Evolutionary conservation across 164 flowering plant genomes (phyloP).

Genomic region (Stephania yunnanensis): DNA sequence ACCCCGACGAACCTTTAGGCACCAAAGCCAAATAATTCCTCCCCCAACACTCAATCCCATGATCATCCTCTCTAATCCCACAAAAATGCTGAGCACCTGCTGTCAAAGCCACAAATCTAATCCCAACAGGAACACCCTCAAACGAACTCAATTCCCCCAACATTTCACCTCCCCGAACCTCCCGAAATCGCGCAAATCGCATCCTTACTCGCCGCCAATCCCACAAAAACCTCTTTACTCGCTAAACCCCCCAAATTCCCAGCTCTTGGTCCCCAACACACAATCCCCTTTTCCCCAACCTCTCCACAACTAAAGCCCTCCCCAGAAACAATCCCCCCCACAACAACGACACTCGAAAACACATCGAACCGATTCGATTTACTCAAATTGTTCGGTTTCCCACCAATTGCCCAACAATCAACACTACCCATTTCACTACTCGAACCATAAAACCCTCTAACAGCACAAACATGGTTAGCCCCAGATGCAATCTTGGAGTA

Average conservation of each 20-base stretch:
- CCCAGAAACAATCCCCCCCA: slow-evolving; percentile 58
- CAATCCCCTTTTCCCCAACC: slow-evolving; percentile 43
- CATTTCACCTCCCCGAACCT: slow-evolving; percentile 48
- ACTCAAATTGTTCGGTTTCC: background rate
- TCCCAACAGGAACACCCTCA: slow-evolving; percentile 28
- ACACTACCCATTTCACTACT: slow-evolving; percentile 42
- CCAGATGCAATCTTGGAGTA: slow-evolving; percentile 81
- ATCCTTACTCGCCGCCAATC: slow-evolving; percentile 33
- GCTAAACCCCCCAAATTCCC: slow-evolving; percentile 24
- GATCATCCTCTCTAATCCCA: slow-evolving; percentile 70
- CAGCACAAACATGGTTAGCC: slow-evolving; percentile 69
- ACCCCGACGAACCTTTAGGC: slow-evolving; percentile 58
- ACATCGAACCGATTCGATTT: slow-evolving; percentile 4
- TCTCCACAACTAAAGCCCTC: slow-evolving; percentile 79
- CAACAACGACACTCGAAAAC: slow-evolving; percentile 17
- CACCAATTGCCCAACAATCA: slow-evolving; percentile 71
- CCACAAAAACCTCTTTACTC: slow-evolving; percentile 25
- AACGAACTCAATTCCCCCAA: slow-evolving; percentile 39
- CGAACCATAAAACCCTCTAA: slow-evolving; percentile 66
- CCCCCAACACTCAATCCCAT: slow-evolving; percentile 88
- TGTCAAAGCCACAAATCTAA: slow-evolving; percentile 46
- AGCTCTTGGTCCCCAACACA: slow-evolving; percentile 76
- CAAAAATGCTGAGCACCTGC: slow-evolving; percentile 75
- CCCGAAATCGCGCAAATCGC: slow-evolving; percentile 59
- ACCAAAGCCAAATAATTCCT: slow-evolving; percentile 43